phyloP scores from a whole-genome alignment of 2,329 filamentous ascomycete genomes.

The Seiridium cupressi region DNA sequence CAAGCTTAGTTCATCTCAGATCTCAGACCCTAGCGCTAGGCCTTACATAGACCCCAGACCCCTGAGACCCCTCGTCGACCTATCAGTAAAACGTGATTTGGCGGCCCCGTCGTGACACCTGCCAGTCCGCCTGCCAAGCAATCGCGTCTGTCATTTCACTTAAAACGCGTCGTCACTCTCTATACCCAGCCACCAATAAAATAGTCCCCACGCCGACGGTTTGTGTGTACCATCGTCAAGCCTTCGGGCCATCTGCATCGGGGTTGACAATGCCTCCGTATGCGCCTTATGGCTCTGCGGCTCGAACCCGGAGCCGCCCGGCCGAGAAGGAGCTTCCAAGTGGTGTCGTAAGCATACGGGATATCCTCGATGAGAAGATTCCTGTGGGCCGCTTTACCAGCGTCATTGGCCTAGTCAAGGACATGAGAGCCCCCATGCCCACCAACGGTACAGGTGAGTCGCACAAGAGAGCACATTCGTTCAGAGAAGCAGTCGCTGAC shows the following conservation, averaged over 20 bases:
- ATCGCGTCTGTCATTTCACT: neutral
- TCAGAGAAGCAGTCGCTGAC: neutral
- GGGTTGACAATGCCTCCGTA: neutral
- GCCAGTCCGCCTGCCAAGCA: neutral
- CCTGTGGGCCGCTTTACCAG: constrained; percentile 38
- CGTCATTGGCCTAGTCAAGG: constrained; percentile 70
- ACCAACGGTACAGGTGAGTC: constrained; percentile 51
- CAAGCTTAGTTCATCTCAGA: too few relatives aligned
- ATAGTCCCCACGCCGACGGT: too few relatives aligned
- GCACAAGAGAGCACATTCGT: neutral
- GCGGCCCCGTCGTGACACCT: neutral
- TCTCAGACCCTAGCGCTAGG: too few relatives aligned
- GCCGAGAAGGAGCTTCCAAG: constrained; percentile 8
- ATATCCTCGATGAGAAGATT: constrained; percentile 40
- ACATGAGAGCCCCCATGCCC: constrained; percentile 52
- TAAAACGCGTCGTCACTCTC: neutral
- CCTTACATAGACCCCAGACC: too few relatives aligned
- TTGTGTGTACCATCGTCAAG: neutral
- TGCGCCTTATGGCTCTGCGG: neutral
- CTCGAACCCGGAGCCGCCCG: neutral
- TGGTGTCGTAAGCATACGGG: constrained; percentile 38
- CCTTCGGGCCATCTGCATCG: neutral
- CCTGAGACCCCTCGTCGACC: neutral
- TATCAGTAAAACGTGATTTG: constrained; percentile 5
- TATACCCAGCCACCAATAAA: too few relatives aligned